Conservation (phyloP, 202 grass and related monocot species). For the Dendrocalamus latiflorus region DNA sequence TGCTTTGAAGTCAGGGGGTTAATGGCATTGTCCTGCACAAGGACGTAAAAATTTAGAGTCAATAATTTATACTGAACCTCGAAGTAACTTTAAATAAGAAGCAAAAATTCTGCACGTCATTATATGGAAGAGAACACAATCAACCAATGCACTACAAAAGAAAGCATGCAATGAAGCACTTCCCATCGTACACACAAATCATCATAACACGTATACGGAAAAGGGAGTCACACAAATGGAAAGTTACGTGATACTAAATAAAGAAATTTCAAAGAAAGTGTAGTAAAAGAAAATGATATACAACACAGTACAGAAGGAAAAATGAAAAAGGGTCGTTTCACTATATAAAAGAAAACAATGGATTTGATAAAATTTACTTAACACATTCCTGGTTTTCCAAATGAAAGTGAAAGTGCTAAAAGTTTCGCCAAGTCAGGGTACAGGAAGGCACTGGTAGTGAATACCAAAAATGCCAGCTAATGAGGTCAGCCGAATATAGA, state of each 20-base stretch:
- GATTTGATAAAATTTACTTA: neutral
- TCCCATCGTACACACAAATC: neutral
- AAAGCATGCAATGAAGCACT: conserved; percentile 20
- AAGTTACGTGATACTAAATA: neutral
- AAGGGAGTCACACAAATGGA: conserved; percentile 9
- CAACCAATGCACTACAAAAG: conserved; percentile 4
- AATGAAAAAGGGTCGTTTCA: neutral
- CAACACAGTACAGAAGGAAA: neutral
- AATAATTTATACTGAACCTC: conserved; percentile 2
- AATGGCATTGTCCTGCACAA: conserved; percentile 55
- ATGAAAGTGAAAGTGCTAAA: conserved; percentile 2
- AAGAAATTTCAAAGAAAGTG: neutral
- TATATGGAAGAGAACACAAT: conserved; percentile 3
- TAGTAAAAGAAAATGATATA: neutral
- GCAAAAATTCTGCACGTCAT: neutral
- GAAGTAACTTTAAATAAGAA: conserved; percentile 5
- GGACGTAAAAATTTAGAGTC: conserved; percentile 7
- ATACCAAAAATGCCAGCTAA: conserved; percentile 51
- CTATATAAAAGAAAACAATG: conserved; percentile 14
- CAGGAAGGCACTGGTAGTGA: conserved; percentile 41
- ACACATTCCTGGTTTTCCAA: neutral
- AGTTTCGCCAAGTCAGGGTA: conserved; percentile 32
- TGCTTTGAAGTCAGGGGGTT: conserved; percentile 34
- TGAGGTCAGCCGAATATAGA: conserved; percentile 46
- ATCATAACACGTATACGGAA: neutral